Evolutionary conservation across 352 stramenopile genomes (phyloP).

Genomic region (Thraustochytrium sp.): DNA sequence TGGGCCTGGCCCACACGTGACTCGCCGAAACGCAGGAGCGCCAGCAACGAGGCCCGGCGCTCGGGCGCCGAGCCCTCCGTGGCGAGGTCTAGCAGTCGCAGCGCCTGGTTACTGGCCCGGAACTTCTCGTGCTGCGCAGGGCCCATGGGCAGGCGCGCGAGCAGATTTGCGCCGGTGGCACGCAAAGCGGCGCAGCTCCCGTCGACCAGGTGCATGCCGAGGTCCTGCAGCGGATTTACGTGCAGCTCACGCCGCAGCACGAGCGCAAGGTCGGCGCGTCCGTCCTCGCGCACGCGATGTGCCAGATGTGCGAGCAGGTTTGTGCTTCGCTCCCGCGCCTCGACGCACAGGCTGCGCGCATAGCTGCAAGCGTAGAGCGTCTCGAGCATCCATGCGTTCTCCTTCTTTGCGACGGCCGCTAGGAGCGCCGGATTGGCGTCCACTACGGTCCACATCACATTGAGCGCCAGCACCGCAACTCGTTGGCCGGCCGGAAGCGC

Average conservation of each 20-base stretch:
- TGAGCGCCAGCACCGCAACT: neutral
- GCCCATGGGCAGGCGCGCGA: neutral
- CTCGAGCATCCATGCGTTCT: neutral
- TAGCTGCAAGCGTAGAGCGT: neutral
- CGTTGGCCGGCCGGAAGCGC: too few species aligned
- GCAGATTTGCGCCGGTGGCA: neutral
- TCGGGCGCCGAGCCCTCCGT: neutral
- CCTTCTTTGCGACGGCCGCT: neutral
- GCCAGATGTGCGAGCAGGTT: neutral
- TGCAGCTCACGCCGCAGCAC: neutral
- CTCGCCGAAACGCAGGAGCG: conserved; percentile 27
- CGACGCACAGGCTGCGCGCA: neutral
- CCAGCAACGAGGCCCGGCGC: conserved; percentile 5
- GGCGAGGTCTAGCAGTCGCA: neutral
- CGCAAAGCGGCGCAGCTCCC: neutral
- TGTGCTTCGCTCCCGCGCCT: neutral
- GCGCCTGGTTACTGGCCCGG: neutral
- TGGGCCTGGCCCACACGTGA: neutral
- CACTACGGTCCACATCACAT: neutral
- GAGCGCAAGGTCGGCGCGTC: neutral
- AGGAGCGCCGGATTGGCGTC: neutral
- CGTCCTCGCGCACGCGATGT: neutral
- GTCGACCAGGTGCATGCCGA: neutral
- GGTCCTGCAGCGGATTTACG: neutral
- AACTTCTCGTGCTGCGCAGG: neutral